phyloP scores from a whole-genome alignment of 352 stramenopile species.

The Phytophthora ramorum region DNA sequence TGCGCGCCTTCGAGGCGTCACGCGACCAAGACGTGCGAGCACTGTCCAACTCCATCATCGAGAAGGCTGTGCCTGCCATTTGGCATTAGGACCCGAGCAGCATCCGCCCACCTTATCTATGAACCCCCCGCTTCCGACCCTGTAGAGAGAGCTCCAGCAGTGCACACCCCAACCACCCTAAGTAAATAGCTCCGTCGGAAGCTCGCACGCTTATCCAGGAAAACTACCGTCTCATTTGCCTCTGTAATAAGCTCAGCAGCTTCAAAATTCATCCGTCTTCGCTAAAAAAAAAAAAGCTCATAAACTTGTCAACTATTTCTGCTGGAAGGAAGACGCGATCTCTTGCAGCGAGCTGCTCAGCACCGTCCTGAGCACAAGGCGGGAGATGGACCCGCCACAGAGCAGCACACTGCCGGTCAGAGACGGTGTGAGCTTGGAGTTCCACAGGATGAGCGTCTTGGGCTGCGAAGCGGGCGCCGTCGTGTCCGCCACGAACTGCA shows the following conservation, averaged over 20 bases:
- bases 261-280: neutral
- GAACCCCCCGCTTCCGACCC: slow-evolving; percentile 2
- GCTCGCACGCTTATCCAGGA: slow-evolving; percentile 13
- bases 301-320: slow-evolving; percentile 24
- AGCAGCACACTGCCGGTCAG: slow-evolving; percentile 55
- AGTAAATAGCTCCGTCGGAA: slow-evolving; percentile 28
- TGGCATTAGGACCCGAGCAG: slow-evolving; percentile 55
- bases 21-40: slow-evolving; percentile 58
- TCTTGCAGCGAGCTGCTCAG: slow-evolving; percentile 39
- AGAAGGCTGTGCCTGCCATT: slow-evolving; percentile 83
- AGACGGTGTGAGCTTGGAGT: slow-evolving; percentile 62
- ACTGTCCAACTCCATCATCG: slow-evolving; percentile 79
- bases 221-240: slow-evolving; percentile 7
- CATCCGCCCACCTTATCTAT: slow-evolving; percentile 23
- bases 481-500: slow-evolving; percentile 60
- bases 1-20: slow-evolving; percentile 63
- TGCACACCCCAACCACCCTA: slow-evolving; percentile 24
- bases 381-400: slow-evolving; percentile 61
- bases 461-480: slow-evolving; percentile 26
- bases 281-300: neutral
- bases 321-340: slow-evolving; percentile 27
- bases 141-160: slow-evolving; percentile 21
- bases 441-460: slow-evolving; percentile 69
- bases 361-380: slow-evolving; percentile 38
- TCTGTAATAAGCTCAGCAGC: neutral